Evolutionary conservation across 345 rosid genomes (phyloP), one percentile per base, ranked within the genome.

Genomic region (Atalantia buxifolia): DNA sequence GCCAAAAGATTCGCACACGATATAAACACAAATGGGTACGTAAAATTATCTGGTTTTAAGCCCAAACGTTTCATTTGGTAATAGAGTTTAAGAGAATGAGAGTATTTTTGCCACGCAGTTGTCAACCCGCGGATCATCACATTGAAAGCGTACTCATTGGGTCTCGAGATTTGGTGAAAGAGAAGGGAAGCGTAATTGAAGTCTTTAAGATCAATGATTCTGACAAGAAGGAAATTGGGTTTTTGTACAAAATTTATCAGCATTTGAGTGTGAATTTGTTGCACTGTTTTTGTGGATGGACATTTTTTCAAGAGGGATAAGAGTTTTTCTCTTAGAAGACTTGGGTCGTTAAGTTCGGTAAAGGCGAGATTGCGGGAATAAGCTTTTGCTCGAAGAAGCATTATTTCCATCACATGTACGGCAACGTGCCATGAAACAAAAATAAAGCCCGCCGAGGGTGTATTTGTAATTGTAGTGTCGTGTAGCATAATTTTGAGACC

Each of bases 241-340:
- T 86, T 87, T 14, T 81, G 76, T 35, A 88, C 10, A 55, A 89
- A 77, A 71, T 84, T 74, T 18, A 84, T 28, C 56, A 89, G 80
- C 97, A 95, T 93, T 80, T 92, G 95, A 1, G 94, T 73, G 81
- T 93, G 98, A 56, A 88, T 77, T 85, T 93, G 95, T 76, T 84
- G 87, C 19, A 95, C n/a, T 33, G 77, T 74, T 38, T 79, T 87
- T 30, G 67, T 40, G 55, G 87, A 81, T 8, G 69, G 31, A 67
- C 97, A 89, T 82, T 82, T 86, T 25, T 76, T 85, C 33, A 93
- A 76, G 30, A 81, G 80, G 77, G 36, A 59, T 14, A 90, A 68
- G 45, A 93, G 88, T 9, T 84, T 76, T n/a, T 83, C 84, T 0
- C 27, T 76, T 3, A 81, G 4, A 70, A 21, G 64, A n/a, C 36